phyloP scores from a whole-genome alignment of 1,284 basidiomycete genomes.

The Leucoagaricus sp. region DNA sequence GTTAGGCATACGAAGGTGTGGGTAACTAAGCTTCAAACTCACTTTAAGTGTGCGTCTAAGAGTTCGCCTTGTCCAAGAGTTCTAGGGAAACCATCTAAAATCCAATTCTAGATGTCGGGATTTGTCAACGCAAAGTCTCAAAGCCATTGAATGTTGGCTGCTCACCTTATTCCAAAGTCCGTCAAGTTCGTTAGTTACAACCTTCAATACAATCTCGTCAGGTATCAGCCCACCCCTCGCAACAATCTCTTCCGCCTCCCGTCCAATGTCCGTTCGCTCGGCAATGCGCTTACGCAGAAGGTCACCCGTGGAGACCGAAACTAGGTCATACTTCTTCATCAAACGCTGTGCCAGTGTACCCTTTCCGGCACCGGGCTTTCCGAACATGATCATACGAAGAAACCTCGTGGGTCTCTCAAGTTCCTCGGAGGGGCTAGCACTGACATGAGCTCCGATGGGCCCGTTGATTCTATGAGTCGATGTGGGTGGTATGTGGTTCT shows the following conservation, averaged over 20 bases:
- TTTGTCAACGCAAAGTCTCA: background rate
- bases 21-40: conserved; percentile 24
- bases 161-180: conserved; percentile 64
- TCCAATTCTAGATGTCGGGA: conserved; percentile 70
- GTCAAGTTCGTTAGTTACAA: conserved; percentile 74
- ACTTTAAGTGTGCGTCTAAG: conserved; percentile 77
- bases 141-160: background rate
- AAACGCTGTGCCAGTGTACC: conserved; percentile 77
- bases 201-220: conserved; percentile 77
- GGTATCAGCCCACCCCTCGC: conserved; percentile 74
- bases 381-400: conserved; percentile 80
- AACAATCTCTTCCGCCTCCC: conserved; percentile 74
- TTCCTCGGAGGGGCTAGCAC: conserved; percentile 33
- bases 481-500: conserved; percentile 15
- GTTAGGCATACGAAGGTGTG: background rate
- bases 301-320: conserved; percentile 80
- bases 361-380: conserved; percentile 80
- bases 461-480: conserved; percentile 22
- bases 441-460: conserved; percentile 21
- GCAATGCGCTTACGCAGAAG: conserved; percentile 78
- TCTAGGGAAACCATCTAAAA: conserved; percentile 95
- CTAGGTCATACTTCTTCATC: conserved; percentile 74
- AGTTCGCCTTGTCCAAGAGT: conserved; percentile 89
- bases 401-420: conserved; percentile 37
- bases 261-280: conserved; percentile 71